Evolutionary conservation across 495 filamentous ascomycete genomes (phyloP).

Genomic region (Amphirosellinia nigrospora): DNA sequence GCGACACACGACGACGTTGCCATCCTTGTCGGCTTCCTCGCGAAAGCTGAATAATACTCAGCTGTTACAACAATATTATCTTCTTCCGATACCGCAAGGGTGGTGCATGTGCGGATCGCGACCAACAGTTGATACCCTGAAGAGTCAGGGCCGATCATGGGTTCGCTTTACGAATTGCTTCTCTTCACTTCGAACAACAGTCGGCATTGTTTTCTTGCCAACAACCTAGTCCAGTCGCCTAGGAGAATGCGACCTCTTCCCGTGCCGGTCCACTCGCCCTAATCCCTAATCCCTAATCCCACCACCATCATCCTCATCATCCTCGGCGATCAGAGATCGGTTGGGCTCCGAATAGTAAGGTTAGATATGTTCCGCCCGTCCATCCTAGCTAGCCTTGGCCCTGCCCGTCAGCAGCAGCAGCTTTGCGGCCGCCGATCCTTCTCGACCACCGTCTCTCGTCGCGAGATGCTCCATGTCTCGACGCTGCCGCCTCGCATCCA

Average conservation of each 20-base stretch:
- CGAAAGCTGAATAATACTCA: neutral
- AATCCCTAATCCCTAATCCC: neutral
- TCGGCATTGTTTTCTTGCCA: neutral
- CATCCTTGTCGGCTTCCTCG: neutral
- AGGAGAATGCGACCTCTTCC: conserved; percentile 17
- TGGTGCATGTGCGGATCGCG: neutral
- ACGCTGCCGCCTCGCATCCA: conserved; percentile 60
- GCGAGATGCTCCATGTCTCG: conserved; percentile 56
- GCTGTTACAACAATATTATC: neutral
- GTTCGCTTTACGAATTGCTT: conserved; percentile 3
- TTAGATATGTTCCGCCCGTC: conserved; percentile 11
- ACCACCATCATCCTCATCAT: neutral
- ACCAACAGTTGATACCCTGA: neutral
- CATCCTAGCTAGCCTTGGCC: conserved; percentile 21
- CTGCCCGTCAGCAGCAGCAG: neutral
- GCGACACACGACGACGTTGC: neutral
- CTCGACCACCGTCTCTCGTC: conserved; percentile 46
- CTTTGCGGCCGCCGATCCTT: conserved; percentile 45
- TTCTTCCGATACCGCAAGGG: neutral
- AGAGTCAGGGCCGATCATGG: conserved; percentile 11
- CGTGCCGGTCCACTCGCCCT: too few species aligned
- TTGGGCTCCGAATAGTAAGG: too few species aligned
- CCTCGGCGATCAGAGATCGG: neutral
- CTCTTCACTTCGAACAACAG: neutral
- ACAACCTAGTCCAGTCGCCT: neutral